Evolutionary conservation across 129 eudicot species (phyloP).

Genomic region (Kitagawia praeruptora): DNA sequence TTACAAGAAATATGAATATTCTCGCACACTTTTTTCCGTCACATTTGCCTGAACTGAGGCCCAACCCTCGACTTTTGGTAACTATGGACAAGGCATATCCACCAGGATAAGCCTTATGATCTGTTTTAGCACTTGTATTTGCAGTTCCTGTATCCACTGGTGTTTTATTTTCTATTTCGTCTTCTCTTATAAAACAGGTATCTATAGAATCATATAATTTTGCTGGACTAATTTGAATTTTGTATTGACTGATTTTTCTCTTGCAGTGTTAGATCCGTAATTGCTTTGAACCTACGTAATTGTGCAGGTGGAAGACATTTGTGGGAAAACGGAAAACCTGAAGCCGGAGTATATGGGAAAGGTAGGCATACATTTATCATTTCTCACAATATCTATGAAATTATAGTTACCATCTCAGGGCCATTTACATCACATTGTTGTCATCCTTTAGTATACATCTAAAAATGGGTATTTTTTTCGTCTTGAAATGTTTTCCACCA

Average conservation of each 20-base stretch:
- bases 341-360: constrained; percentile 78
- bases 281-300: constrained; percentile 77
- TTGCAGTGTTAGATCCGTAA: constrained; percentile 85
- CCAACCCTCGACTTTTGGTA: too few relatives aligned
- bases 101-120: too few relatives aligned
- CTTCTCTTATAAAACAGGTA: neutral
- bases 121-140: too few relatives aligned
- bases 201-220: neutral
- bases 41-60: too few relatives aligned
- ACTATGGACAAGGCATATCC: too few relatives aligned
- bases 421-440: too few relatives aligned
- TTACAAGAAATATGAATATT: too few relatives aligned
- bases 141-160: neutral
- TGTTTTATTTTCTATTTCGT: neutral
- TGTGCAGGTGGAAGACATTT: constrained; percentile 96
- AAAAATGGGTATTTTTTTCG: neutral
- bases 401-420: neutral
- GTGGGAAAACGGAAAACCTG: constrained; percentile 47
- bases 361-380: constrained; percentile 29
- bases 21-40: too few relatives aligned
- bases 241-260: constrained; percentile 10
- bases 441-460: neutral
- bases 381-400: too few relatives aligned
- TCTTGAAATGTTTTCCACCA: neutral
- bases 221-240: neutral